These are phyloP conservation scores for Starmerella sirachaensis DNA, from an alignment of 805 yeast species.

Conservation along the genomic window DNA sequence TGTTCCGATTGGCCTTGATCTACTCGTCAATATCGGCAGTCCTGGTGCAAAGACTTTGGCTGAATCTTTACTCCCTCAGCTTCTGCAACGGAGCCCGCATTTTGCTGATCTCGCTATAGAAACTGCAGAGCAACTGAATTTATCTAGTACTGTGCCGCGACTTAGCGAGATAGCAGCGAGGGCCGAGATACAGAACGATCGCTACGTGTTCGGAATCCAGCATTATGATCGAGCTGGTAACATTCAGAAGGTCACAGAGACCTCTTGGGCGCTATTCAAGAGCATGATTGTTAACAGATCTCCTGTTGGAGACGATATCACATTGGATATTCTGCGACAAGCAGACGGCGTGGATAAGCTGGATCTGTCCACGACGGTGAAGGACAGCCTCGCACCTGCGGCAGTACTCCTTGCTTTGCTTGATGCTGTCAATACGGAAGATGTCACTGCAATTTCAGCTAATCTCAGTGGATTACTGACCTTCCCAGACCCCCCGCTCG, in stretches of 20 bases:
- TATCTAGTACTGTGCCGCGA: constrained; percentile 9
- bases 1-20: constrained; percentile 12
- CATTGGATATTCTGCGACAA: constrained; percentile 7
- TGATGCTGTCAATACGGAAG: constrained; percentile 7
- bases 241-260: constrained; percentile 2
- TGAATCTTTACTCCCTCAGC: constrained; percentile 12
- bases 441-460: constrained; percentile 1
- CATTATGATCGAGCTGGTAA: constrained; percentile 14
- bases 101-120: constrained; percentile 7
- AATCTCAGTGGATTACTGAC: constrained; percentile 8
- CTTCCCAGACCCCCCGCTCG: constrained; percentile 12
- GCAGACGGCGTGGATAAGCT: not conserved
- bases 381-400: constrained; percentile 16
- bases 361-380: constrained; percentile 10
- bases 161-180: constrained; percentile 15
- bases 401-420: constrained; percentile 15
- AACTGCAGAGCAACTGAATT: constrained; percentile 14
- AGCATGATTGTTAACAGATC: constrained; percentile 5
- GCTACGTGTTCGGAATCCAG: constrained; percentile 12
- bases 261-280: constrained; percentile 16
- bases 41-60: constrained; percentile 12
- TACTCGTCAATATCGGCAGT: constrained; percentile 17
- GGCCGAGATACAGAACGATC: constrained; percentile 6
- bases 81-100: constrained; percentile 11
- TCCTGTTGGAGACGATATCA: constrained; percentile 7